Evolutionary conservation across 2,329 filamentous ascomycete genomes (phyloP).

Genomic region (Fusarium neocosmosporiellum): DNA sequence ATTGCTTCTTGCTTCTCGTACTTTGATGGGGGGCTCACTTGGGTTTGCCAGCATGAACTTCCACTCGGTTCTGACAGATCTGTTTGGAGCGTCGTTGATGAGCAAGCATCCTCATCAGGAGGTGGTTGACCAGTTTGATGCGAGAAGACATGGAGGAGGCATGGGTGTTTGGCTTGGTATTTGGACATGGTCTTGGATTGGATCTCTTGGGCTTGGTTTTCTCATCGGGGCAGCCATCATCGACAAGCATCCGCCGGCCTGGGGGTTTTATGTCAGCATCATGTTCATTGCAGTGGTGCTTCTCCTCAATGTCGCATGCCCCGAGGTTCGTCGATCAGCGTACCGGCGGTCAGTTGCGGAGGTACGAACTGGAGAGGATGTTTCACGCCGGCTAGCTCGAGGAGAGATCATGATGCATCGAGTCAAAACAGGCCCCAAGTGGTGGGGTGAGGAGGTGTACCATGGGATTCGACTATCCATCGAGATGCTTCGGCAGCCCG

Average conservation of each 20-base stretch:
- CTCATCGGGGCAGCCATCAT: slow-evolving; percentile 78
- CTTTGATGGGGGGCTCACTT: slow-evolving; percentile 74
- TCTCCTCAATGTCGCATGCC: slow-evolving; percentile 76
- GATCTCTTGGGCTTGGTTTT: slow-evolving; percentile 78
- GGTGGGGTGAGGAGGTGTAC: slow-evolving; percentile 82
- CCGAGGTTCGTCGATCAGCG: slow-evolving; percentile 76
- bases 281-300: slow-evolving; percentile 73
- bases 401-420: slow-evolving; percentile 84
- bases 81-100: slow-evolving; percentile 82
- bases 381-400: slow-evolving; percentile 70
- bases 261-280: slow-evolving; percentile 82
- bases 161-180: slow-evolving; percentile 84
- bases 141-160: slow-evolving; percentile 79
- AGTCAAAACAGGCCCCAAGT: slow-evolving; percentile 75
- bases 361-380: slow-evolving; percentile 63
- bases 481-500: slow-evolving; percentile 79
- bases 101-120: slow-evolving; percentile 79
- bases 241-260: slow-evolving; percentile 70
- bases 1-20: slow-evolving; percentile 71
- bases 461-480: slow-evolving; percentile 74
- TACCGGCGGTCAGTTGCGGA: slow-evolving; percentile 77
- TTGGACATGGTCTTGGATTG: slow-evolving; percentile 83
- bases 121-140: slow-evolving; percentile 73
- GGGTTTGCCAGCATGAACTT: slow-evolving; percentile 85
- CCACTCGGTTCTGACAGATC: slow-evolving; percentile 75